A percentile compares a stretch with the other conserved stretches of the same genome.
These are phyloP conservation scores for Sphagnum magellanicum DNA, from an alignment of 228 moss, liverwort and hornwort species.

Conservation along the genomic window DNA sequence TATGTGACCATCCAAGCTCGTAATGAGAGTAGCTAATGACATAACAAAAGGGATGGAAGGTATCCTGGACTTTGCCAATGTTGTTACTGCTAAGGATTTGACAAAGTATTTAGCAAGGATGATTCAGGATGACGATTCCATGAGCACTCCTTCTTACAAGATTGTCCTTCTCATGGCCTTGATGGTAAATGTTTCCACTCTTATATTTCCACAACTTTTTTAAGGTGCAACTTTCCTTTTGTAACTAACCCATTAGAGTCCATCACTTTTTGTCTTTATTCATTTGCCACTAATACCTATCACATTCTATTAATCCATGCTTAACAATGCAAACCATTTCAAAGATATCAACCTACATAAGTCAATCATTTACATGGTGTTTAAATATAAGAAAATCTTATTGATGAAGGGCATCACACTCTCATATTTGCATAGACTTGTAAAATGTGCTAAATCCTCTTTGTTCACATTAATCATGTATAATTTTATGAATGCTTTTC, in stretches of 20 bases:
- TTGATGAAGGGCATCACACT: slow-evolving; percentile 73
- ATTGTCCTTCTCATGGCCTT: slow-evolving; percentile 67
- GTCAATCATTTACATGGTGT: background rate
- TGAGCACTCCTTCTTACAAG: slow-evolving; percentile 71
- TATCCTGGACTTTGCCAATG: slow-evolving; percentile 46
- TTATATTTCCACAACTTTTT: too few relatives aligned
- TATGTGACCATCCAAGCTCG: slow-evolving; percentile 88
- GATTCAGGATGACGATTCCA: slow-evolving; percentile 33
- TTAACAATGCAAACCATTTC: background rate
- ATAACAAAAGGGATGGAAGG: slow-evolving; percentile 94
- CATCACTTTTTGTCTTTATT: too few relatives aligned
- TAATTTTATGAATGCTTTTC: too few relatives aligned
- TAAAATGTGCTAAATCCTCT: slow-evolving; percentile 30
- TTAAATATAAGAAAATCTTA: slow-evolving; percentile 63
- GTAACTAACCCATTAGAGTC: too few relatives aligned
- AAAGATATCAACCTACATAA: background rate
- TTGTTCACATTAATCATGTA: too few relatives aligned
- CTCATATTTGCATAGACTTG: slow-evolving; percentile 88
- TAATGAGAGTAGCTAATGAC: slow-evolving; percentile 77
- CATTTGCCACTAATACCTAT: too few relatives aligned
- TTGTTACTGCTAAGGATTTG: slow-evolving; percentile 71
- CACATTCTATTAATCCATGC: too few relatives aligned
- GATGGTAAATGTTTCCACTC: slow-evolving; percentile 36
- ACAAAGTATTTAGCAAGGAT: slow-evolving; percentile 71
- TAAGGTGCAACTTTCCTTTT: too few relatives aligned